phyloP scores from a whole-genome alignment of 2,329 filamentous ascomycete species.

The Sclerotinia nivalis region DNA sequence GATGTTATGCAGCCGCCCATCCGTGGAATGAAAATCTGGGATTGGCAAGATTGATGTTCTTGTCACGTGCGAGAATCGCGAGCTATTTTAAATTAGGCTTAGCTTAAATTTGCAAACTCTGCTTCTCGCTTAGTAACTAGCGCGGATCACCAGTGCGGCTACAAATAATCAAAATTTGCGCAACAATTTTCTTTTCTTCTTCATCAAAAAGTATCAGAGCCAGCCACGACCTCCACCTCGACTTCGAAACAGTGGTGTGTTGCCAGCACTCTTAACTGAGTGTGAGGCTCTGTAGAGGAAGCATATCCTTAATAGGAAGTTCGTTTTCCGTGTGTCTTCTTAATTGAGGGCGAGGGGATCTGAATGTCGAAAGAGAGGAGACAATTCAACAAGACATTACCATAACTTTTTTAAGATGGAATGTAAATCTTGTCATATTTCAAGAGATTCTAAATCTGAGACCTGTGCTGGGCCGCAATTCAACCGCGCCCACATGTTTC shows the following conservation, averaged over 20 bases:
- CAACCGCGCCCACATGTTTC: neutral
- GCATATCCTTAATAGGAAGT: slow-evolving; percentile 66
- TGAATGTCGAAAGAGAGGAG: slow-evolving; percentile 71
- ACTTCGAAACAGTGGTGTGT: slow-evolving; percentile 61
- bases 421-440: slow-evolving; percentile 1
- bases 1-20: neutral
- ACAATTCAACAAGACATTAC: slow-evolving; percentile 44
- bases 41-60: neutral
- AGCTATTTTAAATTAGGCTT: neutral
- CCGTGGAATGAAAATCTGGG: slow-evolving; percentile 5
- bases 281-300: slow-evolving; percentile 65
- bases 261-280: slow-evolving; percentile 60
- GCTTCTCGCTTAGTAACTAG: slow-evolving; percentile 20
- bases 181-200: slow-evolving; percentile 37
- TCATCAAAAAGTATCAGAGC: slow-evolving; percentile 64
- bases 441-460: neutral
- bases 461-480: neutral
- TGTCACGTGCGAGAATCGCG: neutral
- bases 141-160: neutral
- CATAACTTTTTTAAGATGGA: neutral
- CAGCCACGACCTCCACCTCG: slow-evolving; percentile 69
- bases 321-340: slow-evolving; percentile 68
- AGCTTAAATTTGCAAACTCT: neutral
- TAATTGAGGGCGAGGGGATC: slow-evolving; percentile 68
- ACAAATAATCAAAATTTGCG: slow-evolving; percentile 20